Base-by-base conservation (phyloP, 352 stramenopile genomes). In the Peronospora destructor region DNA sequence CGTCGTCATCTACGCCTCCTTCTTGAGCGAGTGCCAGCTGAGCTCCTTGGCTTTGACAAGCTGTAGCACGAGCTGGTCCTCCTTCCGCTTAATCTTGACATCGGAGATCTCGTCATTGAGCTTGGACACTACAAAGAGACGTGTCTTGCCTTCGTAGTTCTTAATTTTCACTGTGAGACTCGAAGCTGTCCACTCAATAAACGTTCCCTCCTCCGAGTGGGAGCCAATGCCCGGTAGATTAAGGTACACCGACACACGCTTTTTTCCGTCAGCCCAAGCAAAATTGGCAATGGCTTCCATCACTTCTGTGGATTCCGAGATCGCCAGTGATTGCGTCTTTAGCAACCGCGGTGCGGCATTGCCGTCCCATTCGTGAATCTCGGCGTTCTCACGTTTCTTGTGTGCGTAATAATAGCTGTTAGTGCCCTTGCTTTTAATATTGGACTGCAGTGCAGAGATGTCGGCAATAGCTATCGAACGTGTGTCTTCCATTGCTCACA, bases 381-480 rank as follows among this genome's bases (percentile, higher is more conserved):
- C 76, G 13, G 84, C 82, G 45, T 83, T 53, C 14, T 88, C 64
- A 48, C 82, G 82, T 68, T 78, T 79, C 69, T 91, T 89, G 65
- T 93, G 82, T 16, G 82, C 82, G 50, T 93, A 93, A 53, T 93
- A 93, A 62, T 93, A 93, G 61, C 75, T 87, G 66, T 93, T 93
- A 37, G 73, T 68, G 19, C 79, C 82, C 61, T 90, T 91, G 23
- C 44, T 74, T 56, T 81, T 82, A 60, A 93, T 93, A 56, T 93
- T 93, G 19, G 56, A 69, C 36, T 93, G 78, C 48, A 32, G 61
- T 33, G 79, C 82, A 42, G 82, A 93, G 36, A 53, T 54, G 16
- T 68, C 53, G 21, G 44, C 35, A 3, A 14, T 26, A 4, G 29
- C 19, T 21, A 39, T n/a, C 30, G 32, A 45, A 11, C 40, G 33